Evolutionary conservation across 768 basidiomycete genomes (phyloP), one percentile per base, ranked within the genome.

Genomic region (Kondoa subrosea): DNA sequence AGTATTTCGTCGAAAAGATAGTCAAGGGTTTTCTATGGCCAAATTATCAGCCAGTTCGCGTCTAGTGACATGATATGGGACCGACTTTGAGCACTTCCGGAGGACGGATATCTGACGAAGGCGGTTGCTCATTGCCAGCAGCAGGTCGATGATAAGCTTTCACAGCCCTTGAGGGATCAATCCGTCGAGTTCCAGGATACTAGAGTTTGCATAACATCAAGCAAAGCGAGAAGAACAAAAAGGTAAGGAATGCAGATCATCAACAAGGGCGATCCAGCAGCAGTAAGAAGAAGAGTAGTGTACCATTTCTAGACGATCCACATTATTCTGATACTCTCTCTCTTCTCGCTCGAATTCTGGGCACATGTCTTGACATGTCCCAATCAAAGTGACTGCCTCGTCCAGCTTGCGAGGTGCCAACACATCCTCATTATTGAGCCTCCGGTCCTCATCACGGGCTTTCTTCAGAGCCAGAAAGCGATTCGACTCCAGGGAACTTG

Each of bases 121-220:
- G 74, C 0, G 76, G 74, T 71, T 85, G 85, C 77, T 92, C 88
- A 80, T 93, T 89, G 29, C 92, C 92, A 1, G 80, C 80, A 16
- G 90, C 88, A 2, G 90, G 91, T 25, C 93, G 87, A 76, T 93
- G 89, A 76, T 91, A 99, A 75, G 87, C 87, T 75, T 96, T 95
- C 58, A 97, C 93, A 0, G 92, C 92, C 64, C 85, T 85, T 56
- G 80, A 80, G 71, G 90, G 90, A 74, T 92, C 85, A 8, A 96
- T 86, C 57, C 87, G 81, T 74, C 85, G 73, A n/a, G 87, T 89
- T 14, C 85, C 86, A 21, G 87, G 85, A 67, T 87, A 84, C 86
- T 78, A 67, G 29, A 26, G n/a, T n/a, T n/a, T n/a, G n/a, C 40
- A 50, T 8, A 21, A 50, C 40, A 50, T 8, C 25, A 15, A 56